Evolutionary conservation across 257 asterid genomes (phyloP).

Genomic region (Petunia secreta): DNA sequence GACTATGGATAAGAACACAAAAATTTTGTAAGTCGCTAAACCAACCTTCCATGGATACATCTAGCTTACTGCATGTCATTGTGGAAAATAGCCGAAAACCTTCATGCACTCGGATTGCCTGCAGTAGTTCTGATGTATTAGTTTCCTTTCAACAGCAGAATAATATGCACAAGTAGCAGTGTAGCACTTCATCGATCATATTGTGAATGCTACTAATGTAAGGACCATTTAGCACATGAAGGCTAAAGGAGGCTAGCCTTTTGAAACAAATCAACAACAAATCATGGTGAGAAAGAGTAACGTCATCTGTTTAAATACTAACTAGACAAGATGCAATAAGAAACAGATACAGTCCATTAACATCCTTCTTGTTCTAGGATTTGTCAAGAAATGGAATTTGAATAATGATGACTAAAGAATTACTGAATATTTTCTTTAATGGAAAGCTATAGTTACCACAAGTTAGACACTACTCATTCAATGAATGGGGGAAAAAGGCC

Average conservation of each 20-base stretch:
- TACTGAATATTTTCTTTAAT: slow-evolving; percentile 7
- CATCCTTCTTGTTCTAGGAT: not conserved
- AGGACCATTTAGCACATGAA: not conserved
- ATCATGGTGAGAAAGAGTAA: not conserved
- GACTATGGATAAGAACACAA: not conserved
- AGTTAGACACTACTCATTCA: slow-evolving; percentile 7
- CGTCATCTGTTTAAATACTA: slow-evolving; percentile 18
- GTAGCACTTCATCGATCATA: slow-evolving; percentile 20
- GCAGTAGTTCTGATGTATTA: slow-evolving; percentile 33
- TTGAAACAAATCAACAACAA: not conserved
- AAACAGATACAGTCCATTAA: not conserved
- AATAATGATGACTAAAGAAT: slow-evolving; percentile 3
- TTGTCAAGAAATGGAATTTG: slow-evolving; percentile 16
- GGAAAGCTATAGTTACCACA: slow-evolving; percentile 12
- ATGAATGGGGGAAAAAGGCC: slow-evolving; percentile 8
- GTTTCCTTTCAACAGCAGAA: slow-evolving; percentile 4
- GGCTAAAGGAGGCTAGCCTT: not conserved
- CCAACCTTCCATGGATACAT: slow-evolving; percentile 66
- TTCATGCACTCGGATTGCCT: slow-evolving; percentile 79
- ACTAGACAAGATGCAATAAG: not conserved
- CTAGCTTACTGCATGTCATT: slow-evolving; percentile 71
- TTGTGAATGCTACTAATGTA: slow-evolving; percentile 19
- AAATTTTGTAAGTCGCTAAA: slow-evolving; percentile 4
- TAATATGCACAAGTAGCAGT: slow-evolving; percentile 20
- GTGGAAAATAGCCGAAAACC: slow-evolving; percentile 86